These are phyloP conservation scores for Fistulina hepatica DNA, from an alignment of 1,284 basidiomycete genomes.

Conservation along the genomic window DNA sequence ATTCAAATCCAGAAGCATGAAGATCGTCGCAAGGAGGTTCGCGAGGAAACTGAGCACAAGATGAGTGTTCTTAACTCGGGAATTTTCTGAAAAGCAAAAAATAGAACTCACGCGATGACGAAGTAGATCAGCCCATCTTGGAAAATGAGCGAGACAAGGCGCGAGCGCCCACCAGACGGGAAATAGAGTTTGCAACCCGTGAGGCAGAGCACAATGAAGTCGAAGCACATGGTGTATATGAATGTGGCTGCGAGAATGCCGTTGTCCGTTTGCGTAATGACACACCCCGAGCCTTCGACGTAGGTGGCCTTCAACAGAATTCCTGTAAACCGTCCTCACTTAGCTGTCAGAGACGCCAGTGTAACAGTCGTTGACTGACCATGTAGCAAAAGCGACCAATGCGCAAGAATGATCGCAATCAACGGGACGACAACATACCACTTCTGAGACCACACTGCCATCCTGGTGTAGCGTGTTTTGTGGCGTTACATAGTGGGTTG, in stretches of 20 bases:
- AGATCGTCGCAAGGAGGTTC: constrained; percentile 48
- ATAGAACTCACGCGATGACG: constrained; percentile 51
- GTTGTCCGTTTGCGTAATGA: constrained; percentile 45
- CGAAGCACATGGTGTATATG: constrained; percentile 64
- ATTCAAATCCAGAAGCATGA: constrained; percentile 38
- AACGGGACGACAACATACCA: constrained; percentile 46
- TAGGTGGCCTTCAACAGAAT: constrained; percentile 2
- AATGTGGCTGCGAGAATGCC: constrained; percentile 50
- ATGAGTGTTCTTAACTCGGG: constrained; percentile 54
- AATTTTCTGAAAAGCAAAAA: no score
- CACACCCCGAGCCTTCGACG: constrained; percentile 25
- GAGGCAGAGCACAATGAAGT: constrained; percentile 48
- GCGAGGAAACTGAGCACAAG: constrained; percentile 52
- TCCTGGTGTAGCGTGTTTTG: constrained; percentile 27
- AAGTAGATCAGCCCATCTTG: constrained; percentile 65
- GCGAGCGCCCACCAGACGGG: constrained; percentile 32
- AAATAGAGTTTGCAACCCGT: constrained; percentile 44
- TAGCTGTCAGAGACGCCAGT: no score
- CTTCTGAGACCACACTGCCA: constrained; percentile 60
- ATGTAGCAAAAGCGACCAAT: constrained; percentile 70
- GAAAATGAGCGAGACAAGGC: constrained; percentile 55
- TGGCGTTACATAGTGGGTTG: constrained; percentile 6
- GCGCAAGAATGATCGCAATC: constrained; percentile 52
- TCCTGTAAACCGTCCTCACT: no score
- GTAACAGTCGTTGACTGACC: no score